Base-by-base conservation (phyloP, 306 rosid genomes). In the Begonia loranthoides region DNA sequence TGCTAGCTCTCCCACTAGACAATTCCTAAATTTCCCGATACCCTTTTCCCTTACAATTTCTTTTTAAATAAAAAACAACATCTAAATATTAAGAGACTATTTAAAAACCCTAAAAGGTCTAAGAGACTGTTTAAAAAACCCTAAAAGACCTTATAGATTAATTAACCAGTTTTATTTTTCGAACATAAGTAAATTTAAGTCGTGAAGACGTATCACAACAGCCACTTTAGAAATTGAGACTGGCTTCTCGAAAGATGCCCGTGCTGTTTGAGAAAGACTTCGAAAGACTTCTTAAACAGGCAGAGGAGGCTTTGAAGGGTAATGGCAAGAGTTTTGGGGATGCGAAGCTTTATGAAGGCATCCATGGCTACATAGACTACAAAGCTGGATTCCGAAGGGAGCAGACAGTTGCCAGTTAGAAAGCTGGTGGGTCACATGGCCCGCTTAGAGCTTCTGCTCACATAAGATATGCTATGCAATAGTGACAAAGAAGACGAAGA, bases 361-460 rank as follows among this genome's bases (percentile, higher is more conserved):
- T 79, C 19, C 65, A 79, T 56, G 79, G 64, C 15, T 87, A 87
- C 68, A 83, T 69, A 13, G 96, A 77, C 64, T 64, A 75, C 66
- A 82, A 77, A 65, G 89, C 87, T 54, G 87, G 93, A n/a, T 82
- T 87, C 50, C 72, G 84, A 39, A 73, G 95, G 55, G 96, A 82
- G 74, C 84, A 71, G 40, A 87, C 89, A 6, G 67, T 87, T 68
- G 73, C 93, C 15, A 78, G 94, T 52, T 86, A 80, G 68, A 84
- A 84, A 67, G 94, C 89, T n/a, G 89, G 89, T 45, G 94, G 93
- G 15, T 50, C 93, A 39, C 95, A 82, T 73, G 95, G 93, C 45
- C 93, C 95, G 12, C 81, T 87, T 50, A 73, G 95, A 65, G 93
- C 95, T 62, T 87, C 89, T 17, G 89, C 95, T 65, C 93, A 87